Conservation (phyloP, 2,329 filamentous ascomycete genomes). For the Aureobasidium sp. region DNA sequence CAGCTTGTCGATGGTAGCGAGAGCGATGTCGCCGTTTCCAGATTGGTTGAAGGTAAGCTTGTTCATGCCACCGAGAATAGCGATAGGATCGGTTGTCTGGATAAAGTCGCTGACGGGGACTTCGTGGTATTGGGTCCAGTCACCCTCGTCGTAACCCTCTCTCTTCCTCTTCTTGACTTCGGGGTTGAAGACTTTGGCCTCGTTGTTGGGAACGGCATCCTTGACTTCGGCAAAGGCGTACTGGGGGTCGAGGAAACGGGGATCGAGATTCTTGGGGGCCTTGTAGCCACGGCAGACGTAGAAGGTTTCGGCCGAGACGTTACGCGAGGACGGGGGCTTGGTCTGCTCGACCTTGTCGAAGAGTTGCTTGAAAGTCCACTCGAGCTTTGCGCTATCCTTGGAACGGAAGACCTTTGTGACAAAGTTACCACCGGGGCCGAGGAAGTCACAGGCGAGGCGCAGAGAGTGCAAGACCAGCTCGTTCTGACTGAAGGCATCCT, state of each 20-base stretch:
- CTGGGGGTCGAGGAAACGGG: constrained; percentile 80
- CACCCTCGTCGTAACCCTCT: constrained; percentile 94
- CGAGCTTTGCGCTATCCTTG: constrained; percentile 89
- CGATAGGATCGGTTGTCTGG: constrained; percentile 85
- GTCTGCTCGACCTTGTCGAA: constrained; percentile 95
- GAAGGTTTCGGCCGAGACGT: constrained; percentile 97
- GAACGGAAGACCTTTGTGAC: constrained; percentile 97
- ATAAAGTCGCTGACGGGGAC: constrained; percentile 85
- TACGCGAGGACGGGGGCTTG: constrained; percentile 90
- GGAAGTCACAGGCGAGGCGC: constrained; percentile 89
- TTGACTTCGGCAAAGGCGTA: constrained; percentile 89
- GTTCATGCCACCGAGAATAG: constrained; percentile 80
- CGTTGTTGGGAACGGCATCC: constrained; percentile 81
- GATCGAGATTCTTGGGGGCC: constrained; percentile 86
- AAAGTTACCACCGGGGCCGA: constrained; percentile 81
- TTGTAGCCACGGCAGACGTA: constrained; percentile 94
- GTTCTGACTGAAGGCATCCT: constrained; percentile 96
- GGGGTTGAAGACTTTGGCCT: constrained; percentile 96
- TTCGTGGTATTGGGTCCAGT: constrained; percentile 88
- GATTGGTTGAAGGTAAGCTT: constrained; percentile 77
- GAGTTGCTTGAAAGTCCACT: constrained; percentile 97
- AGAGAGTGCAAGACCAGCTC: constrained; percentile 83
- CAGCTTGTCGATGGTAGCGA: constrained; percentile 76
- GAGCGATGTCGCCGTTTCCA: constrained; percentile 63
- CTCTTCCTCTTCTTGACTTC: constrained; percentile 96